These are phyloP conservation scores for Cordyceps javanica DNA, from an alignment of 2,329 filamentous ascomycete species.

Conservation along the genomic window DNA sequence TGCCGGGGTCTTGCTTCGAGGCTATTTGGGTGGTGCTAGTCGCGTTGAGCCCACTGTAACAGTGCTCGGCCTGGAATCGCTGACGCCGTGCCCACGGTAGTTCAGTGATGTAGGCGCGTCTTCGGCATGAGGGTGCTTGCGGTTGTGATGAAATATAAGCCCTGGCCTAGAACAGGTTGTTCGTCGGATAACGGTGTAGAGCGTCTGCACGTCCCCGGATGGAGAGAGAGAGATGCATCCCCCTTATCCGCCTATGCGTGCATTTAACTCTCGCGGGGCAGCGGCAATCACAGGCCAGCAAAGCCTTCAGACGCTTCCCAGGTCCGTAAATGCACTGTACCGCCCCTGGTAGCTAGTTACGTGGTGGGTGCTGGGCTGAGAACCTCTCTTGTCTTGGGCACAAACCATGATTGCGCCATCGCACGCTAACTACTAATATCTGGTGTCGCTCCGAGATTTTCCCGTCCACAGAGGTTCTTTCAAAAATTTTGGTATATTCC, in stretches of 20 bases:
- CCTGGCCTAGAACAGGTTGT: no score
- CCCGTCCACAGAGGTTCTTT: no score
- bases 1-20: not conserved
- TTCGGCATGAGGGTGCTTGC: not conserved
- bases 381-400: not conserved
- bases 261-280: not conserved
- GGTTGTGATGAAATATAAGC: no score
- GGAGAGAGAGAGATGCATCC: not conserved
- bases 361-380: not conserved
- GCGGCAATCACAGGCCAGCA: conserved; percentile 4
- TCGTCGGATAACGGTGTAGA: no score
- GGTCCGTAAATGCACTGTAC: not conserved
- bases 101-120: not conserved
- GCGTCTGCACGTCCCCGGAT: no score
- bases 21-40: not conserved
- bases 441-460: not conserved
- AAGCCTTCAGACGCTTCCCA: not conserved
- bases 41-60: not conserved
- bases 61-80: no score
- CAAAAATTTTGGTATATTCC: no score
- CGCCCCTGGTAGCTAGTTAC: not conserved
- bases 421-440: not conserved
- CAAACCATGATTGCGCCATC: not conserved
- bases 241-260: not conserved
- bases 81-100: not conserved